A percentile compares a stretch with the other conserved stretches of the same genome.
phyloP scores from a whole-genome alignment of 805 yeast species.

The Candida morakotiae region DNA sequence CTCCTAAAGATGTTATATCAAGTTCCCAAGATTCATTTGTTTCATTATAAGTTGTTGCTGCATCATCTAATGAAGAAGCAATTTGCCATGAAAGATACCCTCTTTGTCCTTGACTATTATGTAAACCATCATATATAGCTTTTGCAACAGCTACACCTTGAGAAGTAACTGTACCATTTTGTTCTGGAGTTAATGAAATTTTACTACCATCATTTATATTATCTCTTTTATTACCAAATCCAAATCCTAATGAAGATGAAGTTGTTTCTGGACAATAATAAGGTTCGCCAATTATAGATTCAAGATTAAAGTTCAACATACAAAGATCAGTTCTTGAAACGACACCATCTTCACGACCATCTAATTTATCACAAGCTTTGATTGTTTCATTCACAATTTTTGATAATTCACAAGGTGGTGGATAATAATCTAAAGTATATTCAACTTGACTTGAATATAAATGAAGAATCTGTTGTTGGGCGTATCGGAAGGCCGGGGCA shows the following conservation, averaged over 20 bases:
- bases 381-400: slow-evolving; percentile 1
- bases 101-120: background rate
- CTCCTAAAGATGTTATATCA: background rate
- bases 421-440: background rate
- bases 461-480: background rate
- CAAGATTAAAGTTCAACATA: background rate
- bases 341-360: background rate
- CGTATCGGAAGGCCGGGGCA: background rate
- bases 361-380: background rate
- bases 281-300: background rate
- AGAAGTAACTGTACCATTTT: background rate
- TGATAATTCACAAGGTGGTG: slow-evolving; percentile 1
- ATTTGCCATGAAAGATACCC: background rate
- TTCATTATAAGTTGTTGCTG: background rate
- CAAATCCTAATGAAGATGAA: background rate
- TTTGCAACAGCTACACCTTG: slow-evolving; percentile 1
- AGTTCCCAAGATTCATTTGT: background rate
- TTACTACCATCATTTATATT: background rate
- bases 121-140: background rate
- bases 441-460: background rate
- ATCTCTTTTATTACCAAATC: background rate
- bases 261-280: background rate
- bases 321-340: background rate
- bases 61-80: background rate
- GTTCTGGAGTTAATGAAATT: background rate